A percentile compares a stretch with the other conserved stretches of the same genome.
These are phyloP conservation scores for Candida gigantensis DNA, from an alignment of 1,139 yeast genomes.

Conservation along the genomic window DNA sequence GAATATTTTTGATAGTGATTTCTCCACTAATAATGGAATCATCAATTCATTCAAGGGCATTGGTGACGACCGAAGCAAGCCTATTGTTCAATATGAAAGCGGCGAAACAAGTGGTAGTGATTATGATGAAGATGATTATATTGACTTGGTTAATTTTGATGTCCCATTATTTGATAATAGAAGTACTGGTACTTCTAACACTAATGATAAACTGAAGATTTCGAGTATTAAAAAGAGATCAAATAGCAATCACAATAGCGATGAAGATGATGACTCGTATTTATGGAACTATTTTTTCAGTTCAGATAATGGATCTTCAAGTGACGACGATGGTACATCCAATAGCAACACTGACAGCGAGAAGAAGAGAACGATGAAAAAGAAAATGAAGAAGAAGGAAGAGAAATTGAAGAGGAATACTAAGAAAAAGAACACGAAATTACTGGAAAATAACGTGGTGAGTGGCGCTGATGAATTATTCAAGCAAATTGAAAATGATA, in stretches of 20 bases:
- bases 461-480: slow-evolving; percentile 15
- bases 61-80: slow-evolving; percentile 20
- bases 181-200: slow-evolving; percentile 23
- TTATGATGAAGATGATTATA: slow-evolving; percentile 31
- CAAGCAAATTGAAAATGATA: slow-evolving; percentile 25
- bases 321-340: no score
- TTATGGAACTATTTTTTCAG: slow-evolving; percentile 58
- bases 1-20: slow-evolving; percentile 18
- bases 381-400: slow-evolving; percentile 22
- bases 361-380: slow-evolving; percentile 19
- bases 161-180: slow-evolving; percentile 25
- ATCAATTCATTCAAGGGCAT: slow-evolving; percentile 25
- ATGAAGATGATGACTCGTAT: slow-evolving; percentile 54
- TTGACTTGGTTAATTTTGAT: slow-evolving; percentile 34
- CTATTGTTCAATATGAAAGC: slow-evolving; percentile 34
- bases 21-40: slow-evolving; percentile 10
- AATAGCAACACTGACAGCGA: no score
- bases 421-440: not conserved
- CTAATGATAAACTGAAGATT: slow-evolving; percentile 15
- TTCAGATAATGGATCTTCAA: slow-evolving; percentile 37
- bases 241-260: slow-evolving; percentile 26
- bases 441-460: not conserved
- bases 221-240: slow-evolving; percentile 13
- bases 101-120: slow-evolving; percentile 23
- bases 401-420: slow-evolving; percentile 1